Conservation (phyloP, 148 eudicot genomes). For the Vaccinium macrocarpon region DNA sequence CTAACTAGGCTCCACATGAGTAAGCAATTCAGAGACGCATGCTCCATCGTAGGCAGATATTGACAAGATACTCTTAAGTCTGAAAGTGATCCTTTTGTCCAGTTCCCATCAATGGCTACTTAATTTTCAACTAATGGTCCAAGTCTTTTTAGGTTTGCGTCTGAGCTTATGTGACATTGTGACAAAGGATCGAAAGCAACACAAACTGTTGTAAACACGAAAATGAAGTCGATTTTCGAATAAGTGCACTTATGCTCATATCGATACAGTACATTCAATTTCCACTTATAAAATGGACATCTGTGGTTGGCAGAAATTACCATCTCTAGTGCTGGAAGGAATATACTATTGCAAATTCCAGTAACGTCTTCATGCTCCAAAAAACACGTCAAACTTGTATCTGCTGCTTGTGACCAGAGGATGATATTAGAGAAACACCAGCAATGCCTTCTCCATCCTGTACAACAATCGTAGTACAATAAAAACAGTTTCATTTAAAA, state of each 20-base stretch:
- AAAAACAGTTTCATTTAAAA: not conserved
- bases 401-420: no score
- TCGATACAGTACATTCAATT: no score
- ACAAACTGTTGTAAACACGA: no score
- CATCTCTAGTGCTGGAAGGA: not conserved
- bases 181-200: no score
- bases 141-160: not conserved
- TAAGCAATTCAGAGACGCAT: not conserved
- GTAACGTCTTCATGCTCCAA: not conserved
- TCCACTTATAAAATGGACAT: no score
- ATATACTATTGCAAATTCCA: not conserved
- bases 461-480: not conserved
- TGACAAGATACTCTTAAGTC: not conserved
- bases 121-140: not conserved
- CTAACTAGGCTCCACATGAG: not conserved
- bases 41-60: not conserved
- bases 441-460: not conserved
- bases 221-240: no score
- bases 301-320: not conserved
- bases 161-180: no score
- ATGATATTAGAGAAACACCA: not conserved
- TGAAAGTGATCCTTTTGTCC: not conserved
- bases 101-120: not conserved
- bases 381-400: not conserved
- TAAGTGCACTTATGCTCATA: no score